These are phyloP conservation scores for Spergularia bocconei DNA, from an alignment of 148 eudicot species.

Conservation along the genomic window DNA sequence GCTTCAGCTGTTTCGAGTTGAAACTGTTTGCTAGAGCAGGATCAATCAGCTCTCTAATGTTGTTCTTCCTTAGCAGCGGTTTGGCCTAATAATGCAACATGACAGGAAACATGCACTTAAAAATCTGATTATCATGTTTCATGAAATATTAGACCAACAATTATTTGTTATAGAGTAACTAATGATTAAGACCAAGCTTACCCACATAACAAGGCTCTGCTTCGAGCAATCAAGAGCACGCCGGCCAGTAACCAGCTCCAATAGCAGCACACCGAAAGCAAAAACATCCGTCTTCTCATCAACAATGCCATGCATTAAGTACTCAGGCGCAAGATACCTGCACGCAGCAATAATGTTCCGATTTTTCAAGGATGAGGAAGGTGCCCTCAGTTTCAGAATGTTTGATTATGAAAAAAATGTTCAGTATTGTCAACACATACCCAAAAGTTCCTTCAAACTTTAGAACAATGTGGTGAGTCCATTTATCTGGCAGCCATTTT, in stretches of 20 bases:
- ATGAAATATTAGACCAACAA: neutral
- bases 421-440: constrained; percentile 31
- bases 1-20: constrained; percentile 51
- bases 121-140: neutral
- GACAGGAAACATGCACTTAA: neutral
- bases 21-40: constrained; percentile 41
- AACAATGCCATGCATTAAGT: constrained; percentile 84
- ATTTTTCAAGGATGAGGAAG: neutral
- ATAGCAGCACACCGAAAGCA: constrained; percentile 78
- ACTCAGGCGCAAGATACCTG: constrained; percentile 94
- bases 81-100: constrained; percentile 42
- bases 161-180: neutral
- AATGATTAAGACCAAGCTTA: constrained; percentile 27
- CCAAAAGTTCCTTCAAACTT: constrained; percentile 94
- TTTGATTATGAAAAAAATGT: neutral
- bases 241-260: constrained; percentile 84
- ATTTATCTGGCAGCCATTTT: constrained; percentile 89
- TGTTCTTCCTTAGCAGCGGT: constrained; percentile 58
- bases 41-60: constrained; percentile 55
- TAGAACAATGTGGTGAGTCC: constrained; percentile 84
- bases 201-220: constrained; percentile 95
- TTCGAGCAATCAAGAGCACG: constrained; percentile 86
- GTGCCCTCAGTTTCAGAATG: neutral
- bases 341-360: neutral
- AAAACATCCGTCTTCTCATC: constrained; percentile 92